Conservation (phyloP, 768 basidiomycete species). For the Calocybe indica region DNA sequence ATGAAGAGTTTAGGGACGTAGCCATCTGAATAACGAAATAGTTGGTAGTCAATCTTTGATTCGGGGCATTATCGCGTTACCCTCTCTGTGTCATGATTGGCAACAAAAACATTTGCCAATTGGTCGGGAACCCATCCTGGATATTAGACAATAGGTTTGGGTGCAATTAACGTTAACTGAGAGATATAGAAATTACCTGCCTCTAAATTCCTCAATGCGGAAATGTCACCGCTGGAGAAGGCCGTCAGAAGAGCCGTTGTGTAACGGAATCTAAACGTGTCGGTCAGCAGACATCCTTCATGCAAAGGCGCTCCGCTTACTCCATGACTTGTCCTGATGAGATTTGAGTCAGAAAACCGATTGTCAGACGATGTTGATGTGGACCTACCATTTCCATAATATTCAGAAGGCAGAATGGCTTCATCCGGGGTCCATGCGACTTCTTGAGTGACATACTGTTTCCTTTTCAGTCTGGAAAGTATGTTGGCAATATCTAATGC, state of each 20-base stretch:
- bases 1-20: conserved; percentile 49
- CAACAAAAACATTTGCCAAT: conserved; percentile 57
- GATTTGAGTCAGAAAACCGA: not conserved
- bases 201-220: conserved; percentile 45
- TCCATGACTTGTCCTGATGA: conserved; percentile 58
- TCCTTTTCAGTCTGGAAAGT: conserved; percentile 29
- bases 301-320: conserved; percentile 18
- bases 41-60: not conserved
- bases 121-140: conserved; percentile 53
- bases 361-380: not conserved
- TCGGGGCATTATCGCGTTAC: conserved; percentile 16
- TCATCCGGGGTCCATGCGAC: conserved; percentile 45
- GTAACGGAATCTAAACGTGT: conserved; percentile 47
- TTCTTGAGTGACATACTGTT: conserved; percentile 62
- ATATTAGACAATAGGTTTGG: not conserved
- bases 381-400: conserved; percentile 39
- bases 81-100: conserved; percentile 68
- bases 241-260: conserved; percentile 44
- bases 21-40: conserved; percentile 30
- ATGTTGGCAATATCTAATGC: conserved; percentile 51
- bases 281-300: not conserved
- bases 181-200: too few species aligned
- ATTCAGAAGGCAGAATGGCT: conserved; percentile 50
- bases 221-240: conserved; percentile 46
- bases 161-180: not conserved